Percentiles rank a stretch among this genome's conserved stretches.
Conservation (phyloP, 148 eudicot species). For the Chenopodium formosanum region DNA sequence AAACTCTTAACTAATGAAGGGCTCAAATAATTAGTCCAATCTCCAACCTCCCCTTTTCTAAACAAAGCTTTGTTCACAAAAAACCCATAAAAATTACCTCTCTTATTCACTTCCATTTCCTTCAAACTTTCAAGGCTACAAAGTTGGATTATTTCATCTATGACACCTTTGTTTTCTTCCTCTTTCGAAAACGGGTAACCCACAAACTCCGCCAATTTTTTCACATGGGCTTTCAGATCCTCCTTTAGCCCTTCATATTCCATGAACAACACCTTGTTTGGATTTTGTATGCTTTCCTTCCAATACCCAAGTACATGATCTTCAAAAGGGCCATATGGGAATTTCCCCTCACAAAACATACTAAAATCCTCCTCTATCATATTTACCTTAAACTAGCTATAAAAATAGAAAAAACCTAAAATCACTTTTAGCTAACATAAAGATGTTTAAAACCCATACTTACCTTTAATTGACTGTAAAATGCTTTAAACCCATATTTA, state of each 20-base stretch:
- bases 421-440: background rate
- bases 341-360: background rate
- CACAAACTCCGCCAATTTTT: background rate
- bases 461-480: background rate
- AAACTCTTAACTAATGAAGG: too few relatives aligned
- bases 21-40: background rate
- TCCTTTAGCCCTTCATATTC: conserved; percentile 10
- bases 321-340: background rate
- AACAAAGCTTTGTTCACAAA: conserved; percentile 3
- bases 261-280: background rate
- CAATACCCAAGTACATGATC: background rate
- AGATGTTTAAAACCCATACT: background rate
- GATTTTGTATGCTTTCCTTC: background rate
- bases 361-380: background rate
- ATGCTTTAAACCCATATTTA: background rate
- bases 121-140: conserved; percentile 22
- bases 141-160: background rate
- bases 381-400: background rate
- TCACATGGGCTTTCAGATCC: background rate
- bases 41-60: conserved; percentile 4
- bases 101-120: conserved; percentile 18
- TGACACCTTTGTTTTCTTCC: background rate
- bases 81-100: background rate
- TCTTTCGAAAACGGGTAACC: background rate
- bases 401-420: background rate